These are phyloP conservation scores for Pseudogymnoascus destructans DNA, from an alignment of 2,329 filamentous ascomycete species.

Conservation along the genomic window DNA sequence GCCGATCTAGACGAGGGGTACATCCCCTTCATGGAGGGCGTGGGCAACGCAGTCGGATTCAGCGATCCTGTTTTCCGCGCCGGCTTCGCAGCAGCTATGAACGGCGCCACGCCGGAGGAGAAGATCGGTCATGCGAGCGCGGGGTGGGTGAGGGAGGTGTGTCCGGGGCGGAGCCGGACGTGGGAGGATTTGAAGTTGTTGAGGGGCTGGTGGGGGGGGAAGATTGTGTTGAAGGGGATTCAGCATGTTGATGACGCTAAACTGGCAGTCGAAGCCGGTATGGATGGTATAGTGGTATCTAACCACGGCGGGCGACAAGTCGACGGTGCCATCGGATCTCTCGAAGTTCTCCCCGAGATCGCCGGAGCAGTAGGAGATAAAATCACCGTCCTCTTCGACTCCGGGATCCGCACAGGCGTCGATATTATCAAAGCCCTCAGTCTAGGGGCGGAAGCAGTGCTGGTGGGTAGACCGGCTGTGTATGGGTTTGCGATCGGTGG, in stretches of 20 bases:
- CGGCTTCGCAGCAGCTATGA: conserved; percentile 38
- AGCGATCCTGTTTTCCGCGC: conserved; percentile 51
- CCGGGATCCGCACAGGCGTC: conserved; percentile 40
- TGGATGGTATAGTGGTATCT: conserved; percentile 40
- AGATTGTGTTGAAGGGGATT: conserved; percentile 50
- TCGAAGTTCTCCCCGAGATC: conserved; percentile 47
- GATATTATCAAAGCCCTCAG: conserved; percentile 45
- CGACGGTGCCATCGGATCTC: conserved; percentile 39
- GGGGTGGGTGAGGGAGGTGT: conserved; percentile 40
- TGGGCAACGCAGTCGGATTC: conserved; percentile 50
- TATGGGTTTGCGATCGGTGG: conserved; percentile 45
- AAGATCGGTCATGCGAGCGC: conserved; percentile 36
- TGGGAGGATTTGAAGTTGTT: conserved; percentile 52
- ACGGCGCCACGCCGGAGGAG: conserved; percentile 32
- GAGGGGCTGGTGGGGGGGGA: conserved; percentile 47
- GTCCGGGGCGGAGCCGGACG: conserved; percentile 38
- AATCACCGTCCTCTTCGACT: conserved; percentile 49
- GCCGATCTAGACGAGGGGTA: conserved; percentile 52
- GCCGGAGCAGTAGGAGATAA: conserved; percentile 46
- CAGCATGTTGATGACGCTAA: conserved; percentile 37
- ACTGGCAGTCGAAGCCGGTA: conserved; percentile 32
- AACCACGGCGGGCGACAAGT: conserved; percentile 46
- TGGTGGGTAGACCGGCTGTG: conserved; percentile 44
- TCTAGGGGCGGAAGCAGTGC: conserved; percentile 41
- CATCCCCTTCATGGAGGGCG: conserved; percentile 43